A percentile compares a stretch with the other conserved stretches of the same genome.
phyloP scores from a whole-genome alignment of 176 grass and related monocot species.

The Carex scoparia region DNA sequence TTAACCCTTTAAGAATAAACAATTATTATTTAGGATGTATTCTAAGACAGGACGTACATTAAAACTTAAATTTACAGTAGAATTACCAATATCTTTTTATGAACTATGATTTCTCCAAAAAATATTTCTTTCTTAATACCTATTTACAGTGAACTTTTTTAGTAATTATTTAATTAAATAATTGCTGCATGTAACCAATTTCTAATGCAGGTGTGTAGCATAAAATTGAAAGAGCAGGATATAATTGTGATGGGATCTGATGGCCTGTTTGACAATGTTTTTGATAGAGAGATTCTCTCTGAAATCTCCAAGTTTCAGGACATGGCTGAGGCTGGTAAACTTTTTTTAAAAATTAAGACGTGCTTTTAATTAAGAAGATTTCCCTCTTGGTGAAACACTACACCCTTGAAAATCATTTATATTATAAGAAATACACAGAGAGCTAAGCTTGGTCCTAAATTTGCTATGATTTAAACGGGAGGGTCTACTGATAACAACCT shows the following conservation, averaged over 20 bases:
- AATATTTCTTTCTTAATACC: background rate
- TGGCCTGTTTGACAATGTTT: constrained; percentile 91
- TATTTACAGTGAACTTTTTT: background rate
- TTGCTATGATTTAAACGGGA: background rate
- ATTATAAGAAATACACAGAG: background rate
- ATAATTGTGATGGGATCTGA: constrained; percentile 81
- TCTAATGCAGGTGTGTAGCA: constrained; percentile 59
- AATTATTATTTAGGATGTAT: background rate
- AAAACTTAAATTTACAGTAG: background rate
- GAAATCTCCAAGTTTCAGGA: constrained; percentile 51
- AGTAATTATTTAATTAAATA: constrained; percentile 1
- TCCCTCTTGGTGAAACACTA: background rate
- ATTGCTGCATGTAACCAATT: constrained; percentile 18
- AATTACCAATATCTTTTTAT: background rate
- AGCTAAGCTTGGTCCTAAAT: background rate
- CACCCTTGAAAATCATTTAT: background rate
- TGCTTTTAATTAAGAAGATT: background rate
- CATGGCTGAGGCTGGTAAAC: constrained; percentile 64
- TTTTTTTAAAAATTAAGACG: background rate
- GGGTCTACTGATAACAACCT: background rate
- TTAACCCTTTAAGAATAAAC: background rate
- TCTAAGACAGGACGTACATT: background rate
- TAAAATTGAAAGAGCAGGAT: constrained; percentile 81
- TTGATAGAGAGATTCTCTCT: constrained; percentile 77
- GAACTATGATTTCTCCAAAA: background rate